These are phyloP conservation scores for Cutaneotrichosporon sp. DNA, from an alignment of 1,284 basidiomycete genomes.

Conservation along the genomic window DNA sequence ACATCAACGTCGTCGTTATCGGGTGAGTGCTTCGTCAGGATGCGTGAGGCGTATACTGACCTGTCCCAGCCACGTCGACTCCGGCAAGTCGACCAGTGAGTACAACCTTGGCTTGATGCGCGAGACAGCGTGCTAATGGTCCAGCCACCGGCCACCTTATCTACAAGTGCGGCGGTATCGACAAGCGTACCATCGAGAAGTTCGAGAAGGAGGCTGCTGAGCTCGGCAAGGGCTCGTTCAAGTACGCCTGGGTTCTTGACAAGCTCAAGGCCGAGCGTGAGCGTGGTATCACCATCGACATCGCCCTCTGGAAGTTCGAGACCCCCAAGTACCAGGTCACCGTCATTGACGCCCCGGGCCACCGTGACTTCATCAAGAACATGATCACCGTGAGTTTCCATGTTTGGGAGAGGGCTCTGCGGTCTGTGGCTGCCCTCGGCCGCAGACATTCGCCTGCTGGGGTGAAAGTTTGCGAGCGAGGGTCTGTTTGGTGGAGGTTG, in stretches of 20 bases:
- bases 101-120: no score
- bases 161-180: slow-evolving; percentile 99
- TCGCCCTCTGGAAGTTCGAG: slow-evolving; percentile 97
- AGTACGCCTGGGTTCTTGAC: slow-evolving; percentile 99
- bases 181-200: slow-evolving; percentile 99
- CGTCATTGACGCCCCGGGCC: slow-evolving; percentile 90
- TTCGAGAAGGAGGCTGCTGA: slow-evolving; percentile 99
- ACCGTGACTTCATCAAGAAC: slow-evolving; percentile 99
- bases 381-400: slow-evolving; percentile 77
- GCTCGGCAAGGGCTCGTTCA: slow-evolving; percentile 97
- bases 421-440: no score
- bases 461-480: no score
- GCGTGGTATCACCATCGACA: slow-evolving; percentile 99
- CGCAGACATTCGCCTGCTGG: no score
- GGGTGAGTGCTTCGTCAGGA: no score
- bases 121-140: no score
- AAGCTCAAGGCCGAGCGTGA: slow-evolving; percentile 98
- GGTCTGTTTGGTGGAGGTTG: no score
- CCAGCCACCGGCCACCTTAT: slow-evolving; percentile 99
- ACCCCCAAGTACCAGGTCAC: slow-evolving; percentile 87
- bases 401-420: neutral
- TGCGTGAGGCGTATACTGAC: no score
- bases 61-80: slow-evolving; percentile 38
- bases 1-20: slow-evolving; percentile 67
- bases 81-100: slow-evolving; percentile 78